Evolutionary conservation across 352 stramenopile species (phyloP), one percentile per base, ranked within the genome.

Genomic region (Phytophthora foliorum): DNA sequence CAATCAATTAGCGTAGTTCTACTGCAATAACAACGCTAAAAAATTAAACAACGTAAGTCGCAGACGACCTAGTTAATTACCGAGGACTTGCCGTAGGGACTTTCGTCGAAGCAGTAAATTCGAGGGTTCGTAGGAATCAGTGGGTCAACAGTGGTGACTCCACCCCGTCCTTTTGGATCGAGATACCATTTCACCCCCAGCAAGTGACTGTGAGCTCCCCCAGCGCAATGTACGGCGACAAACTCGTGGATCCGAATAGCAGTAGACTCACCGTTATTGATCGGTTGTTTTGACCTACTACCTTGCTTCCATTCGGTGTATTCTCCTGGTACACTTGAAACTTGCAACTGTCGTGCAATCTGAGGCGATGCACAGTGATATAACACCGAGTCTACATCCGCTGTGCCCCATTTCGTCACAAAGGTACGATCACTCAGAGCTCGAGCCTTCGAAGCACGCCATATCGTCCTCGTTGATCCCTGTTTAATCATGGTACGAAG

Each of bases 291-390:
- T 0, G 63, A 60, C 27, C 63, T 50, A 31, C 29, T 71, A n/a
- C 48, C 38, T 17, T 34, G 31, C 6, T 69, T 69, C 61, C 61
- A 69, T 16, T 11, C 42, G 1, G 21, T 29, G 16, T 29, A 14
- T 5, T 63, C 61, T 7, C 64, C 56, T 16, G 63, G 48, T 3
- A 71, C 10, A 45, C 63, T 71, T 8, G 63, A 71, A 57, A 71
- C 54, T 22, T 71, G 63, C 38, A 80, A 24, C 17, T 77, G 56
- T 3, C 69, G 62, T 3, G 72, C 72, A 27, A 80, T 76, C 48
- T 71, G 57, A 0, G 58, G 67, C 11, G 63, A 69, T 6, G 62
- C 67, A 45, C 72, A 80, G 55, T 74, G 57, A 54, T 74, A 65
- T 14, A 74, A 22, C 34, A 62, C 67, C 6, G 57, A 66, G 17